These are phyloP conservation scores for Mrakia frigida DNA, from an alignment of 768 basidiomycete species.

Conservation along the genomic window DNA sequence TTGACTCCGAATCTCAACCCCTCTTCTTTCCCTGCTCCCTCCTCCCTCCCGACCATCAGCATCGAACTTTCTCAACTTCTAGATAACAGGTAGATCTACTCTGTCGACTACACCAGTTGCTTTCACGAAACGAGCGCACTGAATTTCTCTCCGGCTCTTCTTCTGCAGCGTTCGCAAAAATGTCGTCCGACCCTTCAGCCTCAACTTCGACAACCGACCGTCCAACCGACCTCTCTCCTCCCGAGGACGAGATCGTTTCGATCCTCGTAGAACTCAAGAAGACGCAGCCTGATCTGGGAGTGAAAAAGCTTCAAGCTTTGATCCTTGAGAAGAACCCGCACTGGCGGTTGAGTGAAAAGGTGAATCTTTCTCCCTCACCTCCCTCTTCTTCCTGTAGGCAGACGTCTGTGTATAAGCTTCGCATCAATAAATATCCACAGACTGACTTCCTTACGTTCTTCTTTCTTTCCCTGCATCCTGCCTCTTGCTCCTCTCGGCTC, in stretches of 20 bases:
- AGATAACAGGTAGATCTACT: neutral
- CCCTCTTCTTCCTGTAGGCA: too few relatives aligned
- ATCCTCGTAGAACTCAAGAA: conserved; percentile 30
- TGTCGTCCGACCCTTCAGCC: neutral
- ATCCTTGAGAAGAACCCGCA: conserved; percentile 6
- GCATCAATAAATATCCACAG: too few relatives aligned
- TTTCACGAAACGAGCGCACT: neutral
- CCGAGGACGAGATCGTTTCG: conserved; percentile 5
- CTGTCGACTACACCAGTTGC: too few relatives aligned
- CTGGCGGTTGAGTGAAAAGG: conserved; percentile 14
- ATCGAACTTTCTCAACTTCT: neutral
- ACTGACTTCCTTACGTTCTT: too few relatives aligned
- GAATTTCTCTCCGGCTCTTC: neutral
- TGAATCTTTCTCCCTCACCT: neutral
- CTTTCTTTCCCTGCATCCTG: neutral
- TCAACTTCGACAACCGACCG: neutral
- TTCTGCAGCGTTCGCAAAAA: neutral
- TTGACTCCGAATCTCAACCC: neutral
- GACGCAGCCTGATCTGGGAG: conserved; percentile 29
- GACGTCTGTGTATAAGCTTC: too few relatives aligned
- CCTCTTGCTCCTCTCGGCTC: too few relatives aligned
- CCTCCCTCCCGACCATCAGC: neutral
- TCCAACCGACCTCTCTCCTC: neutral
- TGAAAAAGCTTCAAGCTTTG: conserved; percentile 28
- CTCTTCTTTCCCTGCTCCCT: neutral